phyloP scores from a whole-genome alignment of 2,329 filamentous ascomycete species.

The Knufia fluminis region DNA sequence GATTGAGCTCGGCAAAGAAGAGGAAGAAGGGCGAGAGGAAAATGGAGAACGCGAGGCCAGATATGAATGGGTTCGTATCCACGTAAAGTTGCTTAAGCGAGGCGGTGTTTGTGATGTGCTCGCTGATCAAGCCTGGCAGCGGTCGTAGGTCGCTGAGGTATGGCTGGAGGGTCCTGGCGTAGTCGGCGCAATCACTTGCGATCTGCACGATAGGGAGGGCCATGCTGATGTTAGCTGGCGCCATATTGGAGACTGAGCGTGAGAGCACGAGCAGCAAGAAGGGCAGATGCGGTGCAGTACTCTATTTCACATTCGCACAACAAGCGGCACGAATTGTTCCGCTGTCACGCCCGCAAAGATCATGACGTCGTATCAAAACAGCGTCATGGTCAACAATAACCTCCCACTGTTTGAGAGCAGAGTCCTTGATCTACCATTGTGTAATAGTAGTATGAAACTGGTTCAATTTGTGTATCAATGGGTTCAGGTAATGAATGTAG shows the following conservation, averaged over 20 bases:
- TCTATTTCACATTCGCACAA: too few species aligned
- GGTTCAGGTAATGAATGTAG: too few species aligned
- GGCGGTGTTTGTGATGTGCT: constrained; percentile 50
- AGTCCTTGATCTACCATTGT: too few species aligned
- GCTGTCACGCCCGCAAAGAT: too few species aligned
- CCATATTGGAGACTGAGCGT: not conserved
- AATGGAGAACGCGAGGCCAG: constrained; percentile 62
- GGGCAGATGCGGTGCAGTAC: too few species aligned
- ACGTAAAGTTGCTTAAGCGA: constrained; percentile 64
- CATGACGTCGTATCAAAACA: too few species aligned
- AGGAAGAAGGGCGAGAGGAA: constrained; percentile 64
- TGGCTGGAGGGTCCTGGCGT: constrained; percentile 62
- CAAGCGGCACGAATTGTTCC: too few species aligned
- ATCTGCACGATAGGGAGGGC: constrained; percentile 62
- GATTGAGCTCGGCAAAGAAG: constrained; percentile 71
- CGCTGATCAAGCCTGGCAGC: constrained; percentile 57
- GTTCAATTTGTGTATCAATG: too few species aligned
- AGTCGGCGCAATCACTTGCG: constrained; percentile 68
- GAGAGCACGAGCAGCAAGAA: not conserved
- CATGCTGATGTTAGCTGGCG: constrained; percentile 37
- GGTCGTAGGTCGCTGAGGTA: constrained; percentile 61
- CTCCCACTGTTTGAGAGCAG: too few species aligned
- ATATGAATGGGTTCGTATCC: constrained; percentile 76
- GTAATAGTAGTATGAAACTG: too few species aligned
- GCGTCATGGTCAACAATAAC: too few species aligned